These are phyloP conservation scores for Cocos nucifera DNA, from an alignment of 176 grass and related monocot genomes.

Conservation along the genomic window DNA sequence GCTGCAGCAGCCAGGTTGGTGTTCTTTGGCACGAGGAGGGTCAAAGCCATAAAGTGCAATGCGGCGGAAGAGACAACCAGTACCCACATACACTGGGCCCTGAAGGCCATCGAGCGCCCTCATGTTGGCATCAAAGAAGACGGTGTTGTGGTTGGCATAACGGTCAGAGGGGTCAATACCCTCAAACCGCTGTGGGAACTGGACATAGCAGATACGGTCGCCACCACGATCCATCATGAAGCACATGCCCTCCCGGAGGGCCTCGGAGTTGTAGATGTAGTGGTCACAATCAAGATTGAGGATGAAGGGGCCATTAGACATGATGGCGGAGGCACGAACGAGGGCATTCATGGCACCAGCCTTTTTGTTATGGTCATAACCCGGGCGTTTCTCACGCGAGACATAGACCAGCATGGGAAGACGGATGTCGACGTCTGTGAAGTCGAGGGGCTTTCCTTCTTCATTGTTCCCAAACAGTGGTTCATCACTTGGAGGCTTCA, in stretches of 20 bases:
- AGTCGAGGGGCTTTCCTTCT: slow-evolving; percentile 64
- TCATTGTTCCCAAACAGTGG: slow-evolving; percentile 54
- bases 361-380: slow-evolving; percentile 99
- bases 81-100: slow-evolving; percentile 92
- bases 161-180: slow-evolving; percentile 97
- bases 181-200: slow-evolving; percentile 95
- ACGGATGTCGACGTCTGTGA: slow-evolving; percentile 78
- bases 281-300: slow-evolving; percentile 97
- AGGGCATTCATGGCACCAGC: slow-evolving; percentile 98
- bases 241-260: slow-evolving; percentile 93
- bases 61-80: slow-evolving; percentile 87
- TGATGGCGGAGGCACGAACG: slow-evolving; percentile 82
- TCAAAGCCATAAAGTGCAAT: slow-evolving; percentile 89
- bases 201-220: slow-evolving; percentile 87
- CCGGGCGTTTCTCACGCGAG: slow-evolving; percentile 90
- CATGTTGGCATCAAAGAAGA: slow-evolving; percentile 99
- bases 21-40: slow-evolving; percentile 84
- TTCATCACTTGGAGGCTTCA: slow-evolving; percentile 85
- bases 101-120: slow-evolving; percentile 74
- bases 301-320: slow-evolving; percentile 99
- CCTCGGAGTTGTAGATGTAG: slow-evolving; percentile 93
- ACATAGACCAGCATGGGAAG: slow-evolving; percentile 87
- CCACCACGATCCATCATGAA: slow-evolving; percentile 99
- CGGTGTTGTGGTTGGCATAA: slow-evolving; percentile 96
- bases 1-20: slow-evolving; percentile 54